Base-by-base conservation (phyloP, 2,329 filamentous ascomycete species). In the Colletotrichum neosansevieriae region DNA sequence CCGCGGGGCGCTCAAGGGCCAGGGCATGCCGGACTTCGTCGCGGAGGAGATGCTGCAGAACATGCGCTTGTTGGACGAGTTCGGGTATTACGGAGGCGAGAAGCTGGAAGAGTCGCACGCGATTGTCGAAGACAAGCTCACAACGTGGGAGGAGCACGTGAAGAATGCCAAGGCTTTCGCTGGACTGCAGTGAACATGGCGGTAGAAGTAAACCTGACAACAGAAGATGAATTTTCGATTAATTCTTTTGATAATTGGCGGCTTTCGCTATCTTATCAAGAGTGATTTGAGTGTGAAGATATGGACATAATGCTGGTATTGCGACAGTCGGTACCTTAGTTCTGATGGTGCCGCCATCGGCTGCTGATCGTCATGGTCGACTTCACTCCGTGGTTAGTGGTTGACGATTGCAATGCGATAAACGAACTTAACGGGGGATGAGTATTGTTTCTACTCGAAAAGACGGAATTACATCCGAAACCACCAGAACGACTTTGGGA, bases 41-140 rank as follows among this genome's bases (percentile, higher is more conserved):
- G 74, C 75, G 1, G 71, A 78, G 58, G 82, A 84, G 69, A 53
- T 83, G 70, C 63, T 80, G 12, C 81, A 84, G 74, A 84, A 82
- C 64, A 77, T 82, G 74, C 70, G 78, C n/a, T 73, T 84, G 7
- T 67, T 83, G n/a, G 75, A 79, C 34, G 77, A 79, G 17, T 80
- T 78, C 4, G 81, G 81, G 1, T 84, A 83, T 70, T 84, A 79
- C 38, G 78, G 66, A 4, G 78, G 77, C 1, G 79, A 74, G 36
- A 73, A 74, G 45, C 64, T 82, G 9, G 72, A 73, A 11, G 75
- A 76, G 67, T 80, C 77, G 34, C 58, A 75, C 47, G 70, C 63
- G 2, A 70, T 82, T 32, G 45, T 83, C 4, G 76, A 77, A 3
- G 77, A 80, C 40, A 75, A 76, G 75, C 75, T 80, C 2, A 78